Conservation (phyloP, 1,284 basidiomycete genomes). For the Trichosporon faecale region DNA sequence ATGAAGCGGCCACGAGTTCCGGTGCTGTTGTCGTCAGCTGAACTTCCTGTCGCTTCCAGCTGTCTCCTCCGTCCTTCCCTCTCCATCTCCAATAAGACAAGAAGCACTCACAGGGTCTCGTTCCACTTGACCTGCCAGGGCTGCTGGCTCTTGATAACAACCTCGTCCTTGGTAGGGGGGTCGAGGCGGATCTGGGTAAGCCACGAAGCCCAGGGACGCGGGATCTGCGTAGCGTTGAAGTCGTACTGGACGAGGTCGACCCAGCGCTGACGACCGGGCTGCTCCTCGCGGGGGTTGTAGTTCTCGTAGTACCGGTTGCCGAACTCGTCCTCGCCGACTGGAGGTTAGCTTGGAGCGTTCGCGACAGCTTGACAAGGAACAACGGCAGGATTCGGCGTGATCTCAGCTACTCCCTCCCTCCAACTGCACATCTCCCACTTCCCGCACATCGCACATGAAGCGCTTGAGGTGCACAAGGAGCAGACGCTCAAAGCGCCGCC, state of each 20-base stretch:
- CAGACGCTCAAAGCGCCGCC: too few species aligned
- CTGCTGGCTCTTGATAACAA: slow-evolving; percentile 66
- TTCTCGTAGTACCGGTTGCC: slow-evolving; percentile 92
- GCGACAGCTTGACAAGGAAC: not conserved
- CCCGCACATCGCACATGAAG: too few species aligned
- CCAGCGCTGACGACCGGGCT: slow-evolving; percentile 90
- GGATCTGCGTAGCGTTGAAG: slow-evolving; percentile 82
- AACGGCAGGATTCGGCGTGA: not conserved
- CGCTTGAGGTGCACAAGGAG: too few species aligned
- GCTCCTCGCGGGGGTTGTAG: slow-evolving; percentile 72
- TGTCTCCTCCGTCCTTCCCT: not conserved
- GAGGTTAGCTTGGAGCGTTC: not conserved
- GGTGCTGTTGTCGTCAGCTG: slow-evolving; percentile 53
- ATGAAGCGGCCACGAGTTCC: slow-evolving; percentile 85
- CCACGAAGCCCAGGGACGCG: slow-evolving; percentile 94
- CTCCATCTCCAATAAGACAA: too few species aligned
- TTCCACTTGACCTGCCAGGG: slow-evolving; percentile 63
- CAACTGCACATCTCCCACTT: too few species aligned
- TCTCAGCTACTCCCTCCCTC: not conserved
- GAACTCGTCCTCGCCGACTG: slow-evolving; percentile 79
- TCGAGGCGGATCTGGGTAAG: slow-evolving; percentile 80
- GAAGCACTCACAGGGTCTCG: slow-evolving; percentile 58
- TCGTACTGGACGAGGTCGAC: slow-evolving; percentile 86
- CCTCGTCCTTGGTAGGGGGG: slow-evolving; percentile 69
- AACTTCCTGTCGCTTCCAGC: not conserved